Evolutionary conservation across 352 stramenopile genomes (phyloP).

Genomic region (Phytophthora sp.): DNA sequence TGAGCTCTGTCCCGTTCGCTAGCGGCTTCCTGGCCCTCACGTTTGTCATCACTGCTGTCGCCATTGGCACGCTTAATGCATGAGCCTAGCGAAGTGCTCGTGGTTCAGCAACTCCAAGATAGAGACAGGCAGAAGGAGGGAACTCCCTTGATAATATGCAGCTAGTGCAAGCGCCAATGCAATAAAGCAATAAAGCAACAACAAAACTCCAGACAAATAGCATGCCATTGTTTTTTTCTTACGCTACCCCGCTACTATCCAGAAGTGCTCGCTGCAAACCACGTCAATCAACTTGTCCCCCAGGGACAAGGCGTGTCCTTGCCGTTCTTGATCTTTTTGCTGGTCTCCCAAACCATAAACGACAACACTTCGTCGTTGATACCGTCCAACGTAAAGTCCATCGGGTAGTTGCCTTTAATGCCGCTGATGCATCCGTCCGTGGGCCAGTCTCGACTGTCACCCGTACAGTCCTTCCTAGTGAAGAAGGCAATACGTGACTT

Average conservation of each 20-base stretch:
- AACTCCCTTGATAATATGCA: too few species aligned
- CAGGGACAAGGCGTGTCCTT: slow-evolving; percentile 29
- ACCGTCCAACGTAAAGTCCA: slow-evolving; percentile 32
- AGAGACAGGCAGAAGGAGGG: slow-evolving; percentile 19
- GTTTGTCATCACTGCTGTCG: slow-evolving; percentile 71
- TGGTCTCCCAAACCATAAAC: slow-evolving; percentile 37
- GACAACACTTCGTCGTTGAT: slow-evolving; percentile 37
- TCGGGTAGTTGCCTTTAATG: slow-evolving; percentile 30
- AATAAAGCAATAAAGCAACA: too few species aligned
- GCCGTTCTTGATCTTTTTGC: slow-evolving; percentile 21
- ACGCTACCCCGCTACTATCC: neutral
- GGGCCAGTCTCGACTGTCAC: slow-evolving; percentile 26
- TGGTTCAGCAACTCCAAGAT: slow-evolving; percentile 15
- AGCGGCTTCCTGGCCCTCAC: slow-evolving; percentile 66
- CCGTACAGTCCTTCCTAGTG: slow-evolving; percentile 30
- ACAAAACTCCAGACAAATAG: too few species aligned
- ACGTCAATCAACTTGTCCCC: slow-evolving; percentile 16
- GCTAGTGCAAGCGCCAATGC: too few species aligned
- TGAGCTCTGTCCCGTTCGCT: slow-evolving; percentile 75
- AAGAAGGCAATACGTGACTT: slow-evolving; percentile 38
- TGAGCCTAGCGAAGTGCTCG: slow-evolving; percentile 24
- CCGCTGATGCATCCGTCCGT: slow-evolving; percentile 27
- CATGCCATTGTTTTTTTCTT: too few species aligned
- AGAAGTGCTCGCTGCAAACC: neutral
- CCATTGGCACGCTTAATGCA: slow-evolving; percentile 65